A percentile compares a stretch with the other conserved stretches of the same genome.
These are phyloP conservation scores for Styphnolobium japonicum DNA, from an alignment of 306 rosid species.

Conservation along the genomic window DNA sequence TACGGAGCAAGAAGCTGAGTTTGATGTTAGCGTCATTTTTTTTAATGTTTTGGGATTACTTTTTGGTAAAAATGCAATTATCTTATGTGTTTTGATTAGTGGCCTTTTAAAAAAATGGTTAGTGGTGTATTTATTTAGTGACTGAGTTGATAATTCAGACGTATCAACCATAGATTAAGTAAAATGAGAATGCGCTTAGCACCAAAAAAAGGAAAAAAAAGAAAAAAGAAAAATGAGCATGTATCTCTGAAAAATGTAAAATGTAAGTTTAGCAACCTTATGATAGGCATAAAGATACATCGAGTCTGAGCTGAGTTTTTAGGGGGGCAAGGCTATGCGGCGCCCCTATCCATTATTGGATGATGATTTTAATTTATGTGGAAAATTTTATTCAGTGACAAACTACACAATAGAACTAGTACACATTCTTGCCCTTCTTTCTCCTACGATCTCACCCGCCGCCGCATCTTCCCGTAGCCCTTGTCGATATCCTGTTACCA, in stretches of 20 bases:
- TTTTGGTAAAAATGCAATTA: neutral
- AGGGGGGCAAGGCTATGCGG: no score
- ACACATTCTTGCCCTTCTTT: no score
- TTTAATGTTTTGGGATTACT: neutral
- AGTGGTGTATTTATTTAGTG: neutral
- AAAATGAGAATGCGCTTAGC: neutral
- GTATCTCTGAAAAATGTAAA: neutral
- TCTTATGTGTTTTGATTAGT: neutral
- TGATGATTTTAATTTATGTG: no score
- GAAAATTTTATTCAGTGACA: no score
- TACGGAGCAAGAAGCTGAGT: neutral
- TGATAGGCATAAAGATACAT: neutral
- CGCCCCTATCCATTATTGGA: no score
- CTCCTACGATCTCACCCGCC: no score
- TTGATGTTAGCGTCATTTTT: constrained; percentile 4
- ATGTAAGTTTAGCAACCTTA: neutral
- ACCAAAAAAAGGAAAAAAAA: no score
- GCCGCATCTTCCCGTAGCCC: no score
- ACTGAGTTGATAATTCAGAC: neutral
- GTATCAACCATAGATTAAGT: neutral
- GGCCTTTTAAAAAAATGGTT: neutral
- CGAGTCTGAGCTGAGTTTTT: no score
- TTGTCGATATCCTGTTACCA: no score
- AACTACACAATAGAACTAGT: no score
- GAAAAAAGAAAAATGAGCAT: no score